A percentile compares a stretch with the other conserved stretches of the same genome.
Conservation (phyloP, 2,329 filamentous ascomycete genomes). For the Parafenestella ontariensis region DNA sequence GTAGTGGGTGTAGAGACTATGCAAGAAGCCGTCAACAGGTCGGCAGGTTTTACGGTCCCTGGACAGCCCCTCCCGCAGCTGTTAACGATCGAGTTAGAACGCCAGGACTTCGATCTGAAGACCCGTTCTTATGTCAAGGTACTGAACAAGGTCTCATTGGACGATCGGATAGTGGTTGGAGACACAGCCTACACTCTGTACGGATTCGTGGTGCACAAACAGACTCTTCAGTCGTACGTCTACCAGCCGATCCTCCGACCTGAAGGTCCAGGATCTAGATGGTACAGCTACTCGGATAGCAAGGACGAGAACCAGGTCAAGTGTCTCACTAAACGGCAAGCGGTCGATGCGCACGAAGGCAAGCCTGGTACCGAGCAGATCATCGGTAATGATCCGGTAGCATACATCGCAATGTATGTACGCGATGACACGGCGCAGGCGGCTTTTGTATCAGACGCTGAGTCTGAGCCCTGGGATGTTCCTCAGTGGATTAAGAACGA, state of each 20-base stretch:
- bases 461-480: conserved; percentile 57
- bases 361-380: conserved; percentile 47
- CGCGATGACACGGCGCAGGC: conserved; percentile 55
- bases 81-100: conserved; percentile 63
- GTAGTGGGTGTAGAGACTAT: conserved; percentile 47
- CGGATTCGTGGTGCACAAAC: conserved; percentile 66
- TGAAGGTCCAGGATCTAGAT: conserved; percentile 61
- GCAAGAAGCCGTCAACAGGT: conserved; percentile 51
- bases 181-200: conserved; percentile 62
- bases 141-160: conserved; percentile 62
- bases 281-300: conserved; percentile 66
- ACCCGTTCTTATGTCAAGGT: conserved; percentile 65
- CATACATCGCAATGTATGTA: conserved; percentile 64
- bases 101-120: conserved; percentile 63
- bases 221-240: conserved; percentile 63
- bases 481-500: conserved; percentile 49
- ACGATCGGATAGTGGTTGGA: conserved; percentile 61
- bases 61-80: conserved; percentile 53
- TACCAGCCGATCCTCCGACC: conserved; percentile 69
- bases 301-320: conserved; percentile 62
- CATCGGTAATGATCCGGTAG: conserved; percentile 56
- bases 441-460: conserved; percentile 51
- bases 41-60: conserved; percentile 31
- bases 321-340: conserved; percentile 64
- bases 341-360: conserved; percentile 60